phyloP scores from a whole-genome alignment of 805 yeast species.

The Barnettozyma salicaria region DNA sequence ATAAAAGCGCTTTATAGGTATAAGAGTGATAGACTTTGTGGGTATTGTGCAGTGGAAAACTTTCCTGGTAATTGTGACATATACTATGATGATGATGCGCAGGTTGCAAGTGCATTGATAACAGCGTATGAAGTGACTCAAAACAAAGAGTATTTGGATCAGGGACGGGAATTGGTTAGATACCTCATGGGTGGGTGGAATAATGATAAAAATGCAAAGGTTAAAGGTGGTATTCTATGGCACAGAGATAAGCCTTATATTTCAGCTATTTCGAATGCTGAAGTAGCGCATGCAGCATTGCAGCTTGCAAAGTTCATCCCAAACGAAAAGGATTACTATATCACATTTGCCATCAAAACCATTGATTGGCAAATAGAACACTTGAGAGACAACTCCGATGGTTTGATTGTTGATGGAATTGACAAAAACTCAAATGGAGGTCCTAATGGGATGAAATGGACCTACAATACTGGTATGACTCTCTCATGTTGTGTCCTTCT shows the following conservation, averaged over 20 bases:
- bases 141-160: slow-evolving; percentile 44
- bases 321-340: slow-evolving; percentile 38
- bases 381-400: slow-evolving; percentile 48
- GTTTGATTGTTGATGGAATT: slow-evolving; percentile 56
- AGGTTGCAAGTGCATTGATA: slow-evolving; percentile 57
- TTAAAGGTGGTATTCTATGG: slow-evolving; percentile 61
- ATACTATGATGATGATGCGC: slow-evolving; percentile 73
- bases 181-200: slow-evolving; percentile 65
- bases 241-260: slow-evolving; percentile 54
- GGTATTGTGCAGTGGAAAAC: slow-evolving; percentile 62
- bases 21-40: slow-evolving; percentile 44
- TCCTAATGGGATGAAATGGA: slow-evolving; percentile 50
- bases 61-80: slow-evolving; percentile 55
- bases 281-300: slow-evolving; percentile 56
- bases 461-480: slow-evolving; percentile 65
- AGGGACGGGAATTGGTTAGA: slow-evolving; percentile 51
- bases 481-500: slow-evolving; percentile 47
- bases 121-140: slow-evolving; percentile 65
- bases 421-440: slow-evolving; percentile 33
- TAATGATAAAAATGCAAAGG: slow-evolving; percentile 18
- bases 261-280: slow-evolving; percentile 63
- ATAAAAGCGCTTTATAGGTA: slow-evolving; percentile 44
- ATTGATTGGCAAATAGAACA: slow-evolving; percentile 50
- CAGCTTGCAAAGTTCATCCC: slow-evolving; percentile 50
- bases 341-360: slow-evolving; percentile 54